Conservation (phyloP, 2,329 filamentous ascomycete species). For the Madurella fahalii region DNA sequence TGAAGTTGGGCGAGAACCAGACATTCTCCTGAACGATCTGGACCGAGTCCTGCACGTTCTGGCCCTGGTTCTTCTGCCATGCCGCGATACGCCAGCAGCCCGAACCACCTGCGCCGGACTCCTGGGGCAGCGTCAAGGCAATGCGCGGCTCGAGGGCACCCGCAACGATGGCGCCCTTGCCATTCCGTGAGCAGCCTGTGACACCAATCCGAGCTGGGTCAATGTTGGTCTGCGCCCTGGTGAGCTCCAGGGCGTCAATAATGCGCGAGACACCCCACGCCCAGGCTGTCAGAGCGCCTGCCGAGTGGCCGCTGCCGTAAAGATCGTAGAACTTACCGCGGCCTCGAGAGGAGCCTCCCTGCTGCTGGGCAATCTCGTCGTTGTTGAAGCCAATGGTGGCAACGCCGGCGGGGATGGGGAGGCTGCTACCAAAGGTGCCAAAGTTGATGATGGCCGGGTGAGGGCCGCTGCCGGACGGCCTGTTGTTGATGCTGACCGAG, state of each 20-base stretch:
- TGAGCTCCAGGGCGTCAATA: constrained; percentile 43
- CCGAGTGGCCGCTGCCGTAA: constrained; percentile 42
- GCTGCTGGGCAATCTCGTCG: constrained; percentile 50
- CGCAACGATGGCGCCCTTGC: constrained; percentile 48
- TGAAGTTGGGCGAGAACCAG: constrained; percentile 48
- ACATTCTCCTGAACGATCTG: constrained; percentile 52
- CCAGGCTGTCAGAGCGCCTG: constrained; percentile 47
- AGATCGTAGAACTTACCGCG: constrained; percentile 47
- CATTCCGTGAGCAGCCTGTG: constrained; percentile 49
- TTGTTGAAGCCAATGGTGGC: constrained; percentile 48
- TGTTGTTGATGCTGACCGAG: constrained; percentile 29
- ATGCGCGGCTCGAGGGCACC: constrained; percentile 46
- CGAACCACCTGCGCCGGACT: constrained; percentile 46
- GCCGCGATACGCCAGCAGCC: constrained; percentile 40
- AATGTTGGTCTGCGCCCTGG: constrained; percentile 35
- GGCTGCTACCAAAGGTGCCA: constrained; percentile 43
- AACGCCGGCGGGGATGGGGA: constrained; percentile 43
- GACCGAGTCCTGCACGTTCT: constrained; percentile 44
- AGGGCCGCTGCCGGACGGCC: constrained; percentile 35
- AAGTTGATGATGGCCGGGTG: constrained; percentile 48
- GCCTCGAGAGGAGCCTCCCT: constrained; percentile 42
- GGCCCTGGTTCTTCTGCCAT: constrained; percentile 35
- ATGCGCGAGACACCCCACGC: constrained; percentile 48
- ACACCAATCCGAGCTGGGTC: constrained; percentile 37
- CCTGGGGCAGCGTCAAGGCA: constrained; percentile 46